Conservation (phyloP, 1,139 yeast genomes). For the Yarrowia galli region DNA sequence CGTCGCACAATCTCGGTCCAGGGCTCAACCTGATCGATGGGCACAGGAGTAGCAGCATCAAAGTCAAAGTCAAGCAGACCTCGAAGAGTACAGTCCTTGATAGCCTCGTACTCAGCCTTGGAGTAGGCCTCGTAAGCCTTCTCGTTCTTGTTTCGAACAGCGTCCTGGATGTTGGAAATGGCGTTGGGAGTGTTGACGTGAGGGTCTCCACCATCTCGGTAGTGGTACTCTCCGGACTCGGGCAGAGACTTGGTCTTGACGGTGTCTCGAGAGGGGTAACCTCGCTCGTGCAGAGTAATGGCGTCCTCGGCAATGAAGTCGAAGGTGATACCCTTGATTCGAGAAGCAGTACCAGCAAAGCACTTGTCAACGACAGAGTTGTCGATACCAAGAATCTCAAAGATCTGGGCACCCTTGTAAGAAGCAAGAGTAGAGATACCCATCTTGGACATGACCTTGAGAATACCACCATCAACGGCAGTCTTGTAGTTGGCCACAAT, state of each 20-base stretch:
- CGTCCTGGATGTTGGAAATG: constrained; percentile 94
- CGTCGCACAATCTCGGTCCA: constrained; percentile 99
- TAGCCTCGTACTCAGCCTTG: constrained; percentile 89
- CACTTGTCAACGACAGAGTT: constrained; percentile 94
- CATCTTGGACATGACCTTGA: constrained; percentile 98
- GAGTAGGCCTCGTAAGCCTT: constrained; percentile 90
- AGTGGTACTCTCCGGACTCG: constrained; percentile 96
- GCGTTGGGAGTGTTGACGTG: constrained; percentile 96
- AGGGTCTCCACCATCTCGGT: constrained; percentile 98
- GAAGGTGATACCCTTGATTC: constrained; percentile 94
- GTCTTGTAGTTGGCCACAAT: constrained; percentile 78
- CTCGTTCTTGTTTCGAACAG: constrained; percentile 94
- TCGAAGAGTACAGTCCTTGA: constrained; percentile 89
- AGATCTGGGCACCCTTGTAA: constrained; percentile 98
- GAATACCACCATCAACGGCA: constrained; percentile 87
- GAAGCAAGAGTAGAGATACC: constrained; percentile 98
- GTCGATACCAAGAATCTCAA: constrained; percentile 95
- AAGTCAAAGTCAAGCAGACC: constrained; percentile 92
- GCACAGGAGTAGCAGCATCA: constrained; percentile 73
- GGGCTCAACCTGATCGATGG: constrained; percentile 97
- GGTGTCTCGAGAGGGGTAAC: constrained; percentile 80
- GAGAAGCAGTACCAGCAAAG: constrained; percentile 96
- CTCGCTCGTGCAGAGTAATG: constrained; percentile 89
- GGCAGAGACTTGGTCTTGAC: constrained; percentile 78
- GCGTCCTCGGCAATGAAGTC: constrained; percentile 98